Evolutionary conservation across 257 asterid species (phyloP), one percentile per base, ranked within the genome.

Genomic region (Knoxia roxburghii): DNA sequence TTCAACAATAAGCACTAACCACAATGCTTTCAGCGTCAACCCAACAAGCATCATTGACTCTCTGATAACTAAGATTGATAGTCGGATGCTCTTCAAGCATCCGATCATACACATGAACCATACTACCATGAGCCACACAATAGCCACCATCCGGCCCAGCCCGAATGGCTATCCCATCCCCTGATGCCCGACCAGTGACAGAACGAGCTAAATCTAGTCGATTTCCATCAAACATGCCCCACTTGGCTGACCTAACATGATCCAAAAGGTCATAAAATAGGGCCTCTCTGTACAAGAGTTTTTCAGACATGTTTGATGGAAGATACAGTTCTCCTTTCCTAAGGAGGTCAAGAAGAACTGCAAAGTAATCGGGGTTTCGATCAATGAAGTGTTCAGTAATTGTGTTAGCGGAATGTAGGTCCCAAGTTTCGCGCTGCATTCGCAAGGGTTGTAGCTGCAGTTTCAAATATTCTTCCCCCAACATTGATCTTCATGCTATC

Each of bases 21-120:
- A 87, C 96, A 21, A 91, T 81, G 33, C 69, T 87, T 2, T 81
- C 81, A 0, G 92, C 70, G 67, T 91, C 92, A 23, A 87, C 76
- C 95, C 96, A 91, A 64, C 84, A 73, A 0, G 85, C 95, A 68
- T 91, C 98, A 50, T 91, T 91, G 55, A 91, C 96, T 68, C 96
- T 84, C 69, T 89, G 96, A 23, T 91, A 91, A 74, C 89, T 95
- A 51, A 91, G 98, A 71, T 73, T 89, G 7, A 89, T 79, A 0
- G 96, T 86, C 37, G 95, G 87, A 56, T 85, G 98, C 65, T 89
- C 95, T 30, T 87, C 91, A 73, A 91, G 65, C 90, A 83, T 89
- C 98, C 98, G 89, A 67, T 89, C 96, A 67, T 91, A 91, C 32
- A 91, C 95, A 65, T 91, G 98, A 49, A 91, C 98, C 90, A 91